These are phyloP conservation scores for Penicillium arizonense DNA, from an alignment of 495 filamentous ascomycete genomes.

Conservation along the genomic window DNA sequence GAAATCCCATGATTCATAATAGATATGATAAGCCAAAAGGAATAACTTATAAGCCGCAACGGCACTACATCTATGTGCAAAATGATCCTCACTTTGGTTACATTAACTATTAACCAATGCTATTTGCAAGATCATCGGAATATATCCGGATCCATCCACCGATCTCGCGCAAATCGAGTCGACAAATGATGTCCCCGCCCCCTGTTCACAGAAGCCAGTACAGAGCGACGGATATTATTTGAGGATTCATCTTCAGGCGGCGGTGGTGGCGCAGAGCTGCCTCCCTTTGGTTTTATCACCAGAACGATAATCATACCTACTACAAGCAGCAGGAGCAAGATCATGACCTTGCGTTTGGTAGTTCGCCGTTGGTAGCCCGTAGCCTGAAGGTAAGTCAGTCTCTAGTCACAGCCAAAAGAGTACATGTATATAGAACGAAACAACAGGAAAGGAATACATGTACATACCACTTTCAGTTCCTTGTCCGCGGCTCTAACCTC, in stretches of 20 bases:
- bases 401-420: background rate
- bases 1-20: too few relatives aligned
- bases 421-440: background rate
- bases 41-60: too few relatives aligned
- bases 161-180: slow-evolving; percentile 27
- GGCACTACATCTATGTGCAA: background rate
- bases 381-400: slow-evolving; percentile 41
- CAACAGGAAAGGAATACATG: background rate
- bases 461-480: slow-evolving; percentile 76
- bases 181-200: slow-evolving; percentile 22
- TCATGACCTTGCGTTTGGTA: slow-evolving; percentile 86
- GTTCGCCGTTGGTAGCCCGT: slow-evolving; percentile 85
- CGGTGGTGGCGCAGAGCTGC: slow-evolving; percentile 19
- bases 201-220: slow-evolving; percentile 20
- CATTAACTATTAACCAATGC: slow-evolving; percentile 20
- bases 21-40: too few relatives aligned
- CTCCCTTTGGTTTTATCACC: slow-evolving; percentile 74
- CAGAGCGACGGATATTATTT: slow-evolving; percentile 22
- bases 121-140: slow-evolving; percentile 25
- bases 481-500: slow-evolving; percentile 91
- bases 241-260: slow-evolving; percentile 28
- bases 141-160: slow-evolving; percentile 44
- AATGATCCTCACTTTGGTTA: slow-evolving; percentile 1
- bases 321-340: slow-evolving; percentile 80
- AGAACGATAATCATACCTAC: slow-evolving; percentile 85